Evolutionary conservation across 75 land plant genomes (phyloP), one percentile per base, ranked within the genome.

Genomic region (Chamaecyparis obtusa): DNA sequence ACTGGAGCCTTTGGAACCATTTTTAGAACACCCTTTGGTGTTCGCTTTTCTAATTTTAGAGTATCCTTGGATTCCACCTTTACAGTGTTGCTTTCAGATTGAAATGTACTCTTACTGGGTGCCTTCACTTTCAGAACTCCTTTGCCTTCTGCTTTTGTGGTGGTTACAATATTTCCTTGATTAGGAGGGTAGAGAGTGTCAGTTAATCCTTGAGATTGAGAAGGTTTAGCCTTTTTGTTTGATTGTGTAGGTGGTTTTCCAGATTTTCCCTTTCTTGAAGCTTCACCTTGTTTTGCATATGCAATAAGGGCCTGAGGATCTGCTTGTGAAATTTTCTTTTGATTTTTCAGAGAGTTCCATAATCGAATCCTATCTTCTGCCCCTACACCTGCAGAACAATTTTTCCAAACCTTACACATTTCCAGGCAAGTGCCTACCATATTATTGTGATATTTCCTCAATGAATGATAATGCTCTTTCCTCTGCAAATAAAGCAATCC

Each of bases 391-490:
- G 84, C 67, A 49, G 84, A 84, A 39, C 87, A 87, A 35, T 85
- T 76, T 14, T 69, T 82, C 92, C 92, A 91, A 9, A 84, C 44
- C 78, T 33, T 90, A 5, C 77, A 87, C 92, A 91, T 91, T 14
- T 91, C 89, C 78, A 54, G n/a, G 17, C 88, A 90, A 17, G 84
- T 89, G 35, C 56, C 84, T 41, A 54, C 84, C 91, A 91, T 83
- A 35, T 72, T 87, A 69, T 91, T 88, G 71, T 91, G 92, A 72
- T 91, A 91, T 27, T 84, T 76, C 64, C 83, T 76, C 60, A 91
- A 35, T 5, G 39, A 43, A 51, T 91, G 88, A 30, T 88, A 88
- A 77, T 85, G 87, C 67, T 36, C 39, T 43, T 87, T 83, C 83
- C 82, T 91, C 78, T 91, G 86, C 36, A 91, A 44, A 78, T 67